A percentile compares a stretch with the other conserved stretches of the same genome.
phyloP scores from a whole-genome alignment of 2,329 filamentous ascomycete species.

The Cladosporium oxysporum region DNA sequence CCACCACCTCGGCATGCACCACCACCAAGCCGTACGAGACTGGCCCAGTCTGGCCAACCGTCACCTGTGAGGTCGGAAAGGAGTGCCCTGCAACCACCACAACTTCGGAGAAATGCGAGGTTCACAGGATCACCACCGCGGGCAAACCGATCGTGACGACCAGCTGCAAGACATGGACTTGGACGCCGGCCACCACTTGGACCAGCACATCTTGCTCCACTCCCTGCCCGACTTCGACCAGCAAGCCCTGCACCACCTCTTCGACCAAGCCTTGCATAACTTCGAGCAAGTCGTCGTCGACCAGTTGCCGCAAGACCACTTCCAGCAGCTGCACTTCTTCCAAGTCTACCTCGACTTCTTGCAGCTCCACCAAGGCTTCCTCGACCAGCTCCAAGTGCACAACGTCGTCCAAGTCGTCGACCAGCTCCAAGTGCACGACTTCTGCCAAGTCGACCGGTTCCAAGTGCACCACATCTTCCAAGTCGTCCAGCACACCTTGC shows the following conservation, averaged over 20 bases:
- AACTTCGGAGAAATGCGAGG: constrained; percentile 11
- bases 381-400: constrained; percentile 14
- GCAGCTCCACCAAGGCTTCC: constrained; percentile 1
- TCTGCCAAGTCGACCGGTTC: constrained; percentile 3
- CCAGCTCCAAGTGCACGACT: constrained; percentile 4
- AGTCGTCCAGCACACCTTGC: constrained; percentile 8
- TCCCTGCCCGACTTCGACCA: background rate
- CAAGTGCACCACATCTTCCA: background rate
- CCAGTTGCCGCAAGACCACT: constrained; percentile 6
- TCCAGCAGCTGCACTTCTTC: background rate
- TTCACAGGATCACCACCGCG: background rate
- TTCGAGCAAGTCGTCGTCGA: constrained; percentile 6
- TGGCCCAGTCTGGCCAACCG: constrained; percentile 6
- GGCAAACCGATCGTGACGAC: constrained; percentile 12
- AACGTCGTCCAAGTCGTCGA: background rate
- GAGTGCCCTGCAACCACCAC: background rate
- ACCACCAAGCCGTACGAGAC: background rate
- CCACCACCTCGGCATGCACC: background rate
- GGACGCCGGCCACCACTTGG: constrained; percentile 6
- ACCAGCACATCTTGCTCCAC: constrained; percentile 8
- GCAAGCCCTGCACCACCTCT: constrained; percentile 5
- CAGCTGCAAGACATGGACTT: constrained; percentile 19
- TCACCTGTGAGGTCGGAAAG: background rate
- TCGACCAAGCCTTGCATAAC: background rate
- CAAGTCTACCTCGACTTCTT: constrained; percentile 7